Conservation (phyloP, 768 basidiomycete species). For the Lactarius hatsudake region DNA sequence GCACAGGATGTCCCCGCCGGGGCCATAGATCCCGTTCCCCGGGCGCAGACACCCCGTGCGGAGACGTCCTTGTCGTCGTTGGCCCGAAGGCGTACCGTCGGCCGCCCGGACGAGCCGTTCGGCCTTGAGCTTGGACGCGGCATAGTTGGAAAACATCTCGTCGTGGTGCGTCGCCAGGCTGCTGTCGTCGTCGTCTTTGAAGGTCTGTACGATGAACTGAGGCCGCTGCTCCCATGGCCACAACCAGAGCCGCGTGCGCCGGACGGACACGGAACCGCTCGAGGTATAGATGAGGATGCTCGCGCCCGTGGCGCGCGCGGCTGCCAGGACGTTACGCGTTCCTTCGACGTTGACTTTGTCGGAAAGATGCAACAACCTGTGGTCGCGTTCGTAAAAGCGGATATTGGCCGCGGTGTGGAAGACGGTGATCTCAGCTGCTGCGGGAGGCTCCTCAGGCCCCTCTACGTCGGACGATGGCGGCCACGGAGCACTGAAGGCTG, state of each 20-base stretch:
- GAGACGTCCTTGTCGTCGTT: conserved; percentile 31
- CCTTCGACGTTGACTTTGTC: conserved; percentile 63
- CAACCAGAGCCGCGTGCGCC: conserved; percentile 57
- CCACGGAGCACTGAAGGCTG: conserved; percentile 68
- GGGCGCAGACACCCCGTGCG: conserved; percentile 77
- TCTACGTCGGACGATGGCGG: conserved; percentile 31
- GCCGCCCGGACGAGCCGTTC: conserved; percentile 49
- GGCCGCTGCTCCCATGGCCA: conserved; percentile 76
- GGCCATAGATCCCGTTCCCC: conserved; percentile 73
- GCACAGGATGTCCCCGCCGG: conserved; percentile 68
- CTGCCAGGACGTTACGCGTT: conserved; percentile 62
- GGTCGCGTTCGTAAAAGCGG: conserved; percentile 69
- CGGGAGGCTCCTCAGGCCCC: conserved; percentile 12
- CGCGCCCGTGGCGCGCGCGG: conserved; percentile 54
- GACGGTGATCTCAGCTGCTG: conserved; percentile 53
- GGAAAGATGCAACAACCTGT: conserved; percentile 50
- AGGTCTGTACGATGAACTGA: conserved; percentile 54
- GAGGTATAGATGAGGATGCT: conserved; percentile 67
- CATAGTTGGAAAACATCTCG: conserved; percentile 78
- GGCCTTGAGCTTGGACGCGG: conserved; percentile 58
- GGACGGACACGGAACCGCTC: conserved; percentile 62
- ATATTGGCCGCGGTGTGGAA: conserved; percentile 79
- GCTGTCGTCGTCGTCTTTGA: conserved; percentile 62
- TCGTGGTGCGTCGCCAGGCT: conserved; percentile 51
- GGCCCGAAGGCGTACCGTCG: conserved; percentile 37